Conservation (phyloP, 2,329 filamentous ascomycete genomes). For the Venturia asperata region DNA sequence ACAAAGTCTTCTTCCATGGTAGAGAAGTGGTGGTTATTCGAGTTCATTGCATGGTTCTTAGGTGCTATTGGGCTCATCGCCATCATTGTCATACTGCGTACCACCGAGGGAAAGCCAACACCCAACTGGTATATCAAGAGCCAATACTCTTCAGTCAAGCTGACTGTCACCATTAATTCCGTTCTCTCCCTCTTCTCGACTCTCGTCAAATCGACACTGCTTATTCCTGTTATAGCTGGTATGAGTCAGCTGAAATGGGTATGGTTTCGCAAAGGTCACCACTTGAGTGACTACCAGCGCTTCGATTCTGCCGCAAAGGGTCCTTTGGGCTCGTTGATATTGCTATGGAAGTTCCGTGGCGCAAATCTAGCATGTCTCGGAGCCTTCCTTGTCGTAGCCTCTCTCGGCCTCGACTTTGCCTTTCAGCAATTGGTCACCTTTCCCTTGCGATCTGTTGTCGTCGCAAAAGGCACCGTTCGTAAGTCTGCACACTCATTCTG, state of each 20-base stretch:
- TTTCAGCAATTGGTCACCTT: slow-evolving; percentile 17
- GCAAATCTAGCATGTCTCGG: slow-evolving; percentile 14
- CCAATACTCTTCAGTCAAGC: not conserved
- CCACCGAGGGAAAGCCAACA: slow-evolving; percentile 10
- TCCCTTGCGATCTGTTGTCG: slow-evolving; percentile 9
- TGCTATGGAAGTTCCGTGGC: slow-evolving; percentile 11
- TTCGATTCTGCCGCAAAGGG: slow-evolving; percentile 27
- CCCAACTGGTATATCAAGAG: slow-evolving; percentile 10
- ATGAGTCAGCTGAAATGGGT: slow-evolving; percentile 35
- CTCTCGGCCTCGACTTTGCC: slow-evolving; percentile 16
- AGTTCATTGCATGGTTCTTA: slow-evolving; percentile 15
- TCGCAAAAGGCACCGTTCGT: not conserved
- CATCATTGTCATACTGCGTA: slow-evolving; percentile 9
- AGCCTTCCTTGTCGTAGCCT: slow-evolving; percentile 15
- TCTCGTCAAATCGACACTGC: slow-evolving; percentile 27
- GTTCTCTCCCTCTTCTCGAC: slow-evolving; percentile 32
- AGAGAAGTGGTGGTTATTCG: slow-evolving; percentile 14
- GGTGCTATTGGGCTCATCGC: slow-evolving; percentile 10
- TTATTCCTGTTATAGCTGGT: slow-evolving; percentile 29
- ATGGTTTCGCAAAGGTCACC: slow-evolving; percentile 24
- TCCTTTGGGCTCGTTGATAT: slow-evolving; percentile 12
- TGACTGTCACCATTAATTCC: slow-evolving; percentile 26
- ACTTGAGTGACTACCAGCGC: slow-evolving; percentile 26
- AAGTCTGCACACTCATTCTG: not conserved
- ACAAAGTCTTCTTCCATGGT: not conserved